phyloP scores from a whole-genome alignment of 352 stramenopile species.

The Albugo candida region DNA sequence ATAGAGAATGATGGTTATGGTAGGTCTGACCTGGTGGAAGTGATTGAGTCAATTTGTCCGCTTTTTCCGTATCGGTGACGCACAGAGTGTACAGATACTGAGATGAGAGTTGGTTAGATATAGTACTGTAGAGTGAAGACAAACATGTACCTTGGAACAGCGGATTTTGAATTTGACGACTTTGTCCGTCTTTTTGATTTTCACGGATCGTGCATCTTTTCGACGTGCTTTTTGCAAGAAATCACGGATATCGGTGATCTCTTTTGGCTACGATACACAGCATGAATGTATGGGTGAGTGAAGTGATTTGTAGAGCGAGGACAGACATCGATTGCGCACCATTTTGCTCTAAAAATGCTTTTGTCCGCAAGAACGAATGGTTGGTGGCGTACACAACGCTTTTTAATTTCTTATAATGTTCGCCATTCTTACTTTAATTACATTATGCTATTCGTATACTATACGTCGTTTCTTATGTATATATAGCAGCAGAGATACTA shows the following conservation, averaged over 20 bases:
- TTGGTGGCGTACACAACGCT: too few species aligned
- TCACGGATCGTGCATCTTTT: conserved; percentile 96
- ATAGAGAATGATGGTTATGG: neutral
- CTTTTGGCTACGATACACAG: conserved; percentile 75
- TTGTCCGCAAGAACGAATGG: too few species aligned
- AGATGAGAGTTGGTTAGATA: neutral
- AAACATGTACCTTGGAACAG: conserved; percentile 75
- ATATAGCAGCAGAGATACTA: too few species aligned
- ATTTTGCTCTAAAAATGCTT: too few species aligned
- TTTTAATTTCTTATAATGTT: too few species aligned
- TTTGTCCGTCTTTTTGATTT: conserved; percentile 96
- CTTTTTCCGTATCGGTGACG: conserved; percentile 97
- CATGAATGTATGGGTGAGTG: neutral
- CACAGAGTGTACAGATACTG: conserved; percentile 97
- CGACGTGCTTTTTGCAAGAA: conserved; percentile 97
- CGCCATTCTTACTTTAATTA: too few species aligned
- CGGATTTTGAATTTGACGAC: conserved; percentile 99
- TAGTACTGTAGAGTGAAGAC: neutral
- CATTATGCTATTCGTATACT: too few species aligned
- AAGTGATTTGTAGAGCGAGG: too few species aligned
- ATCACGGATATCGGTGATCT: conserved; percentile 98
- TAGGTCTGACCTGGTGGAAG: conserved; percentile 81
- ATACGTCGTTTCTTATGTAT: too few species aligned
- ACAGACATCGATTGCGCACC: too few species aligned
- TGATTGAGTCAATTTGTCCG: conserved; percentile 98